Percentiles rank a stretch among this genome's conserved stretches.
These are phyloP conservation scores for Daldinia grandis DNA, from an alignment of 495 filamentous ascomycete species.

Conservation along the genomic window DNA sequence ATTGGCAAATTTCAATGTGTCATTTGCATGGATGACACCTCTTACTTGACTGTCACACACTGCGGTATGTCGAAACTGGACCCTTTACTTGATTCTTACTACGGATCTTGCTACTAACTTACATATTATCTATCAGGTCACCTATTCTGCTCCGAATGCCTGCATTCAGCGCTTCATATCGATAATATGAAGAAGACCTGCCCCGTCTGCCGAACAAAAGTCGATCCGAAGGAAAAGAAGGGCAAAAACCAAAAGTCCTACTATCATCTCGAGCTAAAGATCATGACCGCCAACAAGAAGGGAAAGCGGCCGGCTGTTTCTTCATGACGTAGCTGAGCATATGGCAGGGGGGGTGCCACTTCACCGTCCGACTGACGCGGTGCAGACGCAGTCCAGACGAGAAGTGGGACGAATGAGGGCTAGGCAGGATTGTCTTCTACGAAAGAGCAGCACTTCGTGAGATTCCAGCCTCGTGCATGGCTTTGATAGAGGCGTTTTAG, in stretches of 20 bases:
- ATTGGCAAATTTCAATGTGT: constrained; percentile 73
- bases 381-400: constrained; percentile 31
- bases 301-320: constrained; percentile 51
- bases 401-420: constrained; percentile 7
- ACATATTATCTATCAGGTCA: constrained; percentile 64
- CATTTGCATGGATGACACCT: constrained; percentile 84
- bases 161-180: constrained; percentile 76
- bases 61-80: constrained; percentile 70
- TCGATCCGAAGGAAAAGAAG: constrained; percentile 62
- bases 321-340: constrained; percentile 2
- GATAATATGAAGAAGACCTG: constrained; percentile 58
- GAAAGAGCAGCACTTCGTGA: neutral
- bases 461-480: neutral
- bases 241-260: constrained; percentile 53
- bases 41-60: constrained; percentile 76
- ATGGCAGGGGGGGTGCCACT: neutral
- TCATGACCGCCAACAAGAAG: constrained; percentile 60
- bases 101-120: constrained; percentile 9
- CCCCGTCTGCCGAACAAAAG: constrained; percentile 63
- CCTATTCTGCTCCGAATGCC: constrained; percentile 84
- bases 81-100: neutral
- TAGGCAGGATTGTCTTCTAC: neutral
- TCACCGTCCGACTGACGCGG: constrained; percentile 25
- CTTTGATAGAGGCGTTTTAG: neutral
- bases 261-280: constrained; percentile 68